Evolutionary conservation across 495 filamentous ascomycete genomes (phyloP), one percentile per base, ranked within the genome.

Genomic region (Chaetomidium leptoderma): DNA sequence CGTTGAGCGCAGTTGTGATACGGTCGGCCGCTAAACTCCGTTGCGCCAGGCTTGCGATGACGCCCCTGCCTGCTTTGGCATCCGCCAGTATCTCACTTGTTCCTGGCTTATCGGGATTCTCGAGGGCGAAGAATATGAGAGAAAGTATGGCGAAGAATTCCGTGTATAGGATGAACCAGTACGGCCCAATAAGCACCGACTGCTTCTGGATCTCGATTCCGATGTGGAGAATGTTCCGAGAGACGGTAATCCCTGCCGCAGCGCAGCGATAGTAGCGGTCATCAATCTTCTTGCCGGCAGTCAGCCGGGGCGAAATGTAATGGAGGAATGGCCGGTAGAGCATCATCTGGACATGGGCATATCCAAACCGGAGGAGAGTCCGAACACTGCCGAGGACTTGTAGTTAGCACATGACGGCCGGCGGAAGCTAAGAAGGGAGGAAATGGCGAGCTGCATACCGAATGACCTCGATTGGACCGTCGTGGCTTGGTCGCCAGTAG

Each of bases 121-220:
- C 92, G 14, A 96, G 72, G 0, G 90, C 90, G 64, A 86, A 97
- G 72, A 92, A 98, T 14, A 96, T 76, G 55, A 97, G 73, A 0
- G 91, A 91, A 10, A 98, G 77, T 42, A 97, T 91, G 23, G 91
- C 87, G 69, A 96, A 97, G 73, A 96, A 97, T 14, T 90, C 89
- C 3, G 93, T 95, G 63, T 97, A 97, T 74, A 96, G 90, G 46
- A 87, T 88, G 63, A 96, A 97, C 93, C 93, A 98, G 73, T 92
- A 96, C 0, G 91, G 89, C 0, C 93, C 93, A 63, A 89, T 88
- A 23, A 98, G 80, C 11, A 95, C 77, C 0, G 85, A 86, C 61
- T 85, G 80, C 65, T 85, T 87, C 59, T 92, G 90, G 84, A 97
- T 97, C 61, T 93, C 88, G 27, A 83, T 83, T 3, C 88, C 89